phyloP scores from a whole-genome alignment of 768 basidiomycete genomes.

The Psilocybe cyanescens region DNA sequence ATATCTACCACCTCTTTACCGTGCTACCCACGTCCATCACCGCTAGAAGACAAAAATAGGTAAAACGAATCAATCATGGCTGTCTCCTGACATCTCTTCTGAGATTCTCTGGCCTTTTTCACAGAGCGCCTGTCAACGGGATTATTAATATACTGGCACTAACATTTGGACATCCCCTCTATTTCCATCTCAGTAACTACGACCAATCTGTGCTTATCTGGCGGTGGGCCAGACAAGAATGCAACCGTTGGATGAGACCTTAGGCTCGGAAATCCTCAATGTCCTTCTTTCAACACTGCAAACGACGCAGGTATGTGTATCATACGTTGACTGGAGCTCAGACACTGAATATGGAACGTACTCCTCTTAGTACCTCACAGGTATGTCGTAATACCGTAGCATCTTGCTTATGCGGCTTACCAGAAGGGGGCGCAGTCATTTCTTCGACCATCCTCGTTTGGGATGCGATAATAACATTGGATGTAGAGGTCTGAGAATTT shows the following conservation, averaged over 20 bases:
- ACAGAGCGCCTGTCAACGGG: neutral
- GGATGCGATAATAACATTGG: neutral
- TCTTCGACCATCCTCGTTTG: slow-evolving; percentile 1
- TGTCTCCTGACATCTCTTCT: neutral
- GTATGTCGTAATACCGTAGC: neutral
- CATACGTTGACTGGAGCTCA: neutral
- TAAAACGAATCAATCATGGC: neutral
- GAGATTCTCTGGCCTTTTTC: neutral
- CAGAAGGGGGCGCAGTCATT: neutral
- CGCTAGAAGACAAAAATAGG: neutral
- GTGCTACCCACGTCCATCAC: neutral
- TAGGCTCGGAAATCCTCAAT: neutral
- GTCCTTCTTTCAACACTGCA: slow-evolving; percentile 1
- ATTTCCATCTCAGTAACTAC: neutral
- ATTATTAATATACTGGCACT: neutral
- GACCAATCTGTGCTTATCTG: neutral
- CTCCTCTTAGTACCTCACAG: neutral
- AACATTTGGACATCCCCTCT: neutral
- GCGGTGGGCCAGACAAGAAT: neutral
- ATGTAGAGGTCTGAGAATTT: neutral
- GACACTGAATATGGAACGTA: no score
- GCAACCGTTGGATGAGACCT: neutral
- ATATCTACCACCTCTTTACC: no score
- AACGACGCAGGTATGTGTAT: neutral
- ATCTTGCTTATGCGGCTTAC: neutral